These are phyloP conservation scores for Yarrowia galli DNA, from an alignment of 1,139 yeast genomes.

Conservation along the genomic window DNA sequence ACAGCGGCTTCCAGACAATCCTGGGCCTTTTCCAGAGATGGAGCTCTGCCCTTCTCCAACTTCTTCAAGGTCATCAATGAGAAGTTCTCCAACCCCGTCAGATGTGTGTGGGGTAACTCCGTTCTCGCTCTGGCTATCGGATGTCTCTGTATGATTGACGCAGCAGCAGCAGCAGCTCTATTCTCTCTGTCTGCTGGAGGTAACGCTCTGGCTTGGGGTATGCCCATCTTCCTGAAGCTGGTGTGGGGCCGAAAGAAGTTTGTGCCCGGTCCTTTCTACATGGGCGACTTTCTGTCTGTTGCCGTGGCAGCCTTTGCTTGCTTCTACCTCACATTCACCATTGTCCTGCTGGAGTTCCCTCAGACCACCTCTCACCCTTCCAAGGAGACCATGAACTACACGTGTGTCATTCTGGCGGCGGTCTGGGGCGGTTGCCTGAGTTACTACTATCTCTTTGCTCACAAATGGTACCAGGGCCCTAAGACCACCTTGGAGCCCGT, in stretches of 20 bases:
- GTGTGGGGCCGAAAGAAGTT: slow-evolving; percentile 56
- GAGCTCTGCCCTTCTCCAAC: slow-evolving; percentile 73
- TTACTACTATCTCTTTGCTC: slow-evolving; percentile 64
- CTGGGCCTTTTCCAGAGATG: slow-evolving; percentile 88
- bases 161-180: slow-evolving; percentile 65
- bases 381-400: slow-evolving; percentile 66
- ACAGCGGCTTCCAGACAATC: slow-evolving; percentile 89
- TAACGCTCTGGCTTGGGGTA: slow-evolving; percentile 65
- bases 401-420: slow-evolving; percentile 65
- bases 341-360: slow-evolving; percentile 67
- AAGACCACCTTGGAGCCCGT: slow-evolving; percentile 46
- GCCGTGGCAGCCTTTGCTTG: slow-evolving; percentile 45
- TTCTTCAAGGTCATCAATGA: slow-evolving; percentile 61
- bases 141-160: slow-evolving; percentile 62
- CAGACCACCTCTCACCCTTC: slow-evolving; percentile 58
- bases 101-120: slow-evolving; percentile 65
- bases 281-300: slow-evolving; percentile 60
- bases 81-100: slow-evolving; percentile 62
- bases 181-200: slow-evolving; percentile 67
- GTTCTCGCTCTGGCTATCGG: slow-evolving; percentile 59
- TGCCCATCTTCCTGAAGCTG: slow-evolving; percentile 61
- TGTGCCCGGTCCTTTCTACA: slow-evolving; percentile 68
- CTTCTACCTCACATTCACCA: slow-evolving; percentile 59
- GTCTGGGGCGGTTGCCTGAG: slow-evolving; percentile 60
- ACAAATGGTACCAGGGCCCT: slow-evolving; percentile 69